These are phyloP conservation scores for Apium graveolens DNA, from an alignment of 129 eudicot genomes.

Conservation along the genomic window DNA sequence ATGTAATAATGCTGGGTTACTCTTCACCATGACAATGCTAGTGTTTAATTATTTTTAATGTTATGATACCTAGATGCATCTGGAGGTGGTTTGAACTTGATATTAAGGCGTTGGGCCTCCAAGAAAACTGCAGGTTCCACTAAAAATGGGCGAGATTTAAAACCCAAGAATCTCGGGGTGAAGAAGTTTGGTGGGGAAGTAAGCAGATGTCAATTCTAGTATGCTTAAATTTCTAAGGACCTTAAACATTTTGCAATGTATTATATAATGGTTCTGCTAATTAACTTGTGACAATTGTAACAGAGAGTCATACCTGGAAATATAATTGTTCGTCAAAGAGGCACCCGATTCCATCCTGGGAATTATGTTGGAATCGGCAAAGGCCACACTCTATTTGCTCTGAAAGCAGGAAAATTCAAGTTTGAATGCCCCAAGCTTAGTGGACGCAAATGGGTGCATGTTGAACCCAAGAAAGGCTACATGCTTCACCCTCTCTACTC, in stretches of 20 bases:
- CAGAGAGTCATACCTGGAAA: constrained; percentile 95
- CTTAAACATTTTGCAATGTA: too few species aligned
- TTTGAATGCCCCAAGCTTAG: constrained; percentile 73
- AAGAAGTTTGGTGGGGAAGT: constrained; percentile 99
- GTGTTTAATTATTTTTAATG: not conserved
- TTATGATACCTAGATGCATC: constrained; percentile 36
- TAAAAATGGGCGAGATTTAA: constrained; percentile 87
- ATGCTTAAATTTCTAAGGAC: too few species aligned
- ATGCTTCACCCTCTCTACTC: constrained; percentile 58
- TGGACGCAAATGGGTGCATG: constrained; percentile 87
- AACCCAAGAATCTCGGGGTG: constrained; percentile 84
- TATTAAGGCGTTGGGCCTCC: constrained; percentile 91
- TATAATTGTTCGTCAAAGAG: constrained; percentile 83
- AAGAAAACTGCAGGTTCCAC: constrained; percentile 92
- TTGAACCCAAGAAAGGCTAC: constrained; percentile 85
- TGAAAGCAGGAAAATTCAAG: constrained; percentile 81
- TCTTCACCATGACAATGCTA: too few species aligned
- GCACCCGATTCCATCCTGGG: constrained; percentile 94
- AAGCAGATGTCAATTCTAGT: too few species aligned
- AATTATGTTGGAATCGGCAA: constrained; percentile 86
- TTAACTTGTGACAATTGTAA: too few species aligned
- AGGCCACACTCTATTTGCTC: constrained; percentile 85
- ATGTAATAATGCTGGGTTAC: too few species aligned
- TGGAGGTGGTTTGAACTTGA: constrained; percentile 72
- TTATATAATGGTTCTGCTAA: too few species aligned